Base-by-base conservation (phyloP, 1,139 yeast species). In the Groenewaldozyma auringiensis region DNA sequence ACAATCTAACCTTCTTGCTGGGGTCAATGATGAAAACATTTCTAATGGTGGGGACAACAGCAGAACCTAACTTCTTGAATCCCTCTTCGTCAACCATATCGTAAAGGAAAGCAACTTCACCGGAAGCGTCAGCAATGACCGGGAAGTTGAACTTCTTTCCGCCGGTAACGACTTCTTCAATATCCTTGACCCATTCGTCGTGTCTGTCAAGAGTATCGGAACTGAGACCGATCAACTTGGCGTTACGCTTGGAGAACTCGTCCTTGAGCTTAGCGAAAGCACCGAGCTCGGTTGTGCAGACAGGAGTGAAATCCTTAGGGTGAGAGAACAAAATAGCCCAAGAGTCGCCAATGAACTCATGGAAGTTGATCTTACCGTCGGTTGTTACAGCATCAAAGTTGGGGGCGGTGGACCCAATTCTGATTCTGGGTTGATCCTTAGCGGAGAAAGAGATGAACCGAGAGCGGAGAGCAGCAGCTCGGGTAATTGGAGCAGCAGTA, bases 301-400 rank as follows among this genome's bases (percentile, higher is more conserved):
- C 95, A 36, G 96, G 96, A 16, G 96, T 87, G 73, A 84, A 86
- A 66, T 87, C 96, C 42, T 87, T 95, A 47, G 96, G 96, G 66
- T 87, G 96, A 21, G 94, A 84, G 68, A 87, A 87, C 60, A 87
- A 72, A 38, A 87, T 80, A 44, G 79, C 80, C 96, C 96, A 87
- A 41, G 79, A 74, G 66, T 82, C 74, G 45, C 94, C 94, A 58
- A 85, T 70, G 70, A 72, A 87, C 50, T 85, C 79, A 69, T 87
- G 92, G 77, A 87, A 85, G 52, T 81, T 76, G 61, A 87, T 78
- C 54, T 76, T 74, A 47, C 96, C 96, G 51, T 73, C 71, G 49
- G 95, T 81, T 45, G 94, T 80, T 49, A 78, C 79, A 49, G 92
- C 87, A 54, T 74, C 69, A 73, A 87, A 87, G 68, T 87, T 80